A percentile compares a stretch with the other conserved stretches of the same genome.
Evolutionary conservation across 768 basidiomycete species (phyloP).

Genomic region (Leucocoprinus sp.): DNA sequence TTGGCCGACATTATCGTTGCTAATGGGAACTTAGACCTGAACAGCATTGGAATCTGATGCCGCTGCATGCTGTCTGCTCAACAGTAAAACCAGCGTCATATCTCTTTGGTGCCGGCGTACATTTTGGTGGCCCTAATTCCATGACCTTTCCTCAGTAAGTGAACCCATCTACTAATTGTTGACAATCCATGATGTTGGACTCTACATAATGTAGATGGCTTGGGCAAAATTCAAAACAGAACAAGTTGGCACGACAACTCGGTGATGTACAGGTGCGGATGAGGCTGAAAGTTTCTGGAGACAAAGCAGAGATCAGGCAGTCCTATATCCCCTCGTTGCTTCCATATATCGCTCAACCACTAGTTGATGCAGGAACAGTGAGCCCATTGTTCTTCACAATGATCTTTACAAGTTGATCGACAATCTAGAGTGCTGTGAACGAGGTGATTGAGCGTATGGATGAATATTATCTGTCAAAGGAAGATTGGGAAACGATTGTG

Average conservation of each 20-base stretch:
- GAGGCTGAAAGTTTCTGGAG: constrained; percentile 89
- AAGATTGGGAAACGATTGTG: constrained; percentile 95
- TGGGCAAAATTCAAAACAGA: constrained; percentile 93
- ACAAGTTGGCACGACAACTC: constrained; percentile 71
- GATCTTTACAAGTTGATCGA: not conserved
- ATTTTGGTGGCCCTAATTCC: constrained; percentile 57
- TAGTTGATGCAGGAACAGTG: constrained; percentile 68
- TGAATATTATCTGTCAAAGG: constrained; percentile 85
- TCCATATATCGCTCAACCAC: constrained; percentile 70
- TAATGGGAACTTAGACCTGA: constrained; percentile 51
- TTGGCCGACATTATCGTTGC: constrained; percentile 6
- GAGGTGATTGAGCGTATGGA: constrained; percentile 88
- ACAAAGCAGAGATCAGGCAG: constrained; percentile 84
- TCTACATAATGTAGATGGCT: constrained; percentile 62
- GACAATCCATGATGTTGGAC: not conserved
- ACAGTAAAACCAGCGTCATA: constrained; percentile 82
- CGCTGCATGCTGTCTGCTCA: constrained; percentile 85
- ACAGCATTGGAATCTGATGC: constrained; percentile 95
- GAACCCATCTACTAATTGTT: constrained; percentile 1
- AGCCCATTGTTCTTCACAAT: constrained; percentile 24
- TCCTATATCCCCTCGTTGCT: constrained; percentile 87
- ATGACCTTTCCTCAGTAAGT: constrained; percentile 82
- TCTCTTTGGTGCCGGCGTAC: constrained; percentile 65
- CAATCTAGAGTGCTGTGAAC: constrained; percentile 62
- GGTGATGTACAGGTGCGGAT: constrained; percentile 91